Evolutionary conservation across 129 eudicot species (phyloP).

Genomic region (Smallanthus sonchifolius): DNA sequence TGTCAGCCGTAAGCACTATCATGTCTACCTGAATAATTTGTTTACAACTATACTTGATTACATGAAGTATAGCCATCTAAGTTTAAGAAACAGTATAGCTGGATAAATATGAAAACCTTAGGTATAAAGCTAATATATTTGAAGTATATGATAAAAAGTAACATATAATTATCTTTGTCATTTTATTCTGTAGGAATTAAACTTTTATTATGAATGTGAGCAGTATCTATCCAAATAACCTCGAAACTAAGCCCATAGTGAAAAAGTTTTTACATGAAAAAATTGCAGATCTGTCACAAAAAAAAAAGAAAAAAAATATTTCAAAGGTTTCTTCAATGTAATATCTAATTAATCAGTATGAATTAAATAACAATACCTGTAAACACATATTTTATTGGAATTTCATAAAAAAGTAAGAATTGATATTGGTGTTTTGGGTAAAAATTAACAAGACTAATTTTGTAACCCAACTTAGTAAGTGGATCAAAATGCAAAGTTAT

Average conservation of each 20-base stretch:
- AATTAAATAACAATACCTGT: too few species aligned
- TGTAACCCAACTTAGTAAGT: too few species aligned
- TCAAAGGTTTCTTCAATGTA: too few species aligned
- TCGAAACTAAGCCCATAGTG: not conserved
- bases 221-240: not conserved
- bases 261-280: too few species aligned
- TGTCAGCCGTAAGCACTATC: constrained; percentile 98
- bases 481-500: too few species aligned
- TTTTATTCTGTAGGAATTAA: not conserved
- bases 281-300: too few species aligned
- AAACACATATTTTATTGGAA: too few species aligned
- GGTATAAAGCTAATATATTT: not conserved
- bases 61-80: not conserved
- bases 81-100: not conserved
- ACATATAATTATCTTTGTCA: not conserved
- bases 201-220: not conserved
- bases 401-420: too few species aligned
- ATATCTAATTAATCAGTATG: too few species aligned
- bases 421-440: too few species aligned
- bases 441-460: too few species aligned
- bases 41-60: constrained; percentile 10
- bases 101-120: not conserved
- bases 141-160: not conserved
- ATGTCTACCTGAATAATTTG: constrained; percentile 75
- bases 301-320: too few species aligned